phyloP scores from a whole-genome alignment of 2,329 filamentous ascomycete genomes.

The Aspergillus tamarii region DNA sequence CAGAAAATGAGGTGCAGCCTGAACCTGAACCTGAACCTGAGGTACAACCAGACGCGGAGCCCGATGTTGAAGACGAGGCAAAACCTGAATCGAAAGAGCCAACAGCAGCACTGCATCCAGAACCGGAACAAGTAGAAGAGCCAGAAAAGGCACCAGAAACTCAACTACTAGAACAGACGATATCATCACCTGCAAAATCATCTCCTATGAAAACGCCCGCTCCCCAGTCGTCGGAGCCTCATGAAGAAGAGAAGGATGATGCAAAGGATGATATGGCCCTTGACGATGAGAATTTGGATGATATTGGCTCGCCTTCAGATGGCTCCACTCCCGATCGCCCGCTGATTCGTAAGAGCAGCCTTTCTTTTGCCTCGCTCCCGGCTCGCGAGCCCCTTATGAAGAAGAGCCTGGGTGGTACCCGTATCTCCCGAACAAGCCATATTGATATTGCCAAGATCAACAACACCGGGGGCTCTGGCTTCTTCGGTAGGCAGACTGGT shows the following conservation, averaged over 20 bases:
- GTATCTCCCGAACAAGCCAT: slow-evolving; percentile 76
- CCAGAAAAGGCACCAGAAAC: slow-evolving; percentile 5
- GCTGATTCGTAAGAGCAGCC: slow-evolving; percentile 85
- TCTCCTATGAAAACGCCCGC: slow-evolving; percentile 23
- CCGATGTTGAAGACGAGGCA: slow-evolving; percentile 5
- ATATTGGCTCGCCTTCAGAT: slow-evolving; percentile 53
- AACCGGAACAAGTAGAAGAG: slow-evolving; percentile 14
- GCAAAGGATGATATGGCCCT: slow-evolving; percentile 37
- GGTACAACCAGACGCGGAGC: slow-evolving; percentile 9
- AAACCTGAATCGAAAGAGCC: slow-evolving; percentile 5
- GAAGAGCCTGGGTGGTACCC: slow-evolving; percentile 73
- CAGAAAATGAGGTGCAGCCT: slow-evolving; percentile 8
- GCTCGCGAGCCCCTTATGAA: slow-evolving; percentile 87
- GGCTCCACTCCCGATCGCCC: slow-evolving; percentile 59
- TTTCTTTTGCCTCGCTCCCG: slow-evolving; percentile 91
- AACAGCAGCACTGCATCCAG: slow-evolving; percentile 1
- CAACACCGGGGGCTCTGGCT: slow-evolving; percentile 64
- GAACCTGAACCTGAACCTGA: slow-evolving; percentile 8
- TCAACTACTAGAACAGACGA: slow-evolving; percentile 6
- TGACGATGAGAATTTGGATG: slow-evolving; percentile 42
- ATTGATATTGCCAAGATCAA: slow-evolving; percentile 61
- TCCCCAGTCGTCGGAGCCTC: slow-evolving; percentile 13
- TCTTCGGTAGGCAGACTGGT: slow-evolving; percentile 72
- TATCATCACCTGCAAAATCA: slow-evolving; percentile 20
- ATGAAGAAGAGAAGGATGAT: slow-evolving; percentile 28